Evolutionary conservation across 2,329 filamentous ascomycete genomes (phyloP).

Genomic region (Hypoxylon sp.): DNA sequence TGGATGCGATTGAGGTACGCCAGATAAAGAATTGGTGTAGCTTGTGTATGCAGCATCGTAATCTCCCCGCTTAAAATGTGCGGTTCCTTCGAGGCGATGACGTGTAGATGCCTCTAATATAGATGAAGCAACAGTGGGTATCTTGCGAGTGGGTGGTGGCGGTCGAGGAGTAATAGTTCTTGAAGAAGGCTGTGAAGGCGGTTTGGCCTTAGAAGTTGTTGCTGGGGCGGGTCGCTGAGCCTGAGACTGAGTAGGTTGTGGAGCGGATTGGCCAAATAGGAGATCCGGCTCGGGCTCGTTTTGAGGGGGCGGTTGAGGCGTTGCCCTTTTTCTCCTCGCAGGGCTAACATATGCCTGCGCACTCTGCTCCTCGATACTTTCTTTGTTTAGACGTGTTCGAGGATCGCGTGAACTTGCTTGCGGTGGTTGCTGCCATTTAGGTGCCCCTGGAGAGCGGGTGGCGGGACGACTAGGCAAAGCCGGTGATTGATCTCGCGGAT

Average conservation of each 20-base stretch:
- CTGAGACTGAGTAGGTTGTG: slow-evolving; percentile 37
- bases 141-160: slow-evolving; percentile 56
- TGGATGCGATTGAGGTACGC: slow-evolving; percentile 81
- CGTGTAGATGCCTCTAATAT: slow-evolving; percentile 79
- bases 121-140: slow-evolving; percentile 73
- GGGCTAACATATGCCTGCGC: slow-evolving; percentile 88
- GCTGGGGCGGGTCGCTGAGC: slow-evolving; percentile 44
- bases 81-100: slow-evolving; percentile 81
- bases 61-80: slow-evolving; percentile 93
- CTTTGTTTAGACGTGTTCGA: slow-evolving; percentile 72
- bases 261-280: slow-evolving; percentile 62
- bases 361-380: slow-evolving; percentile 80
- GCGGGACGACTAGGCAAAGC: slow-evolving; percentile 54
- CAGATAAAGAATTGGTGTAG: slow-evolving; percentile 79
- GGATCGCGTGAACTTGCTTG: slow-evolving; percentile 57
- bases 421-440: slow-evolving; percentile 66
- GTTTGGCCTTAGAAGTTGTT: slow-evolving; percentile 48
- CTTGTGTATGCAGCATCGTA: slow-evolving; percentile 85
- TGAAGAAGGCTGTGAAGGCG: slow-evolving; percentile 53
- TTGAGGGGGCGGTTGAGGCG: slow-evolving; percentile 57
- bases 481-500: slow-evolving; percentile 60
- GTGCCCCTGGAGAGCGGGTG: slow-evolving; percentile 56
- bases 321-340: slow-evolving; percentile 77
- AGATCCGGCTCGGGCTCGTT: slow-evolving; percentile 66
- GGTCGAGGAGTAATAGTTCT: slow-evolving; percentile 56